A percentile compares a stretch with the other conserved stretches of the same genome.
phyloP scores from a whole-genome alignment of 495 filamentous ascomycete species.

The Tirmania nivea region DNA sequence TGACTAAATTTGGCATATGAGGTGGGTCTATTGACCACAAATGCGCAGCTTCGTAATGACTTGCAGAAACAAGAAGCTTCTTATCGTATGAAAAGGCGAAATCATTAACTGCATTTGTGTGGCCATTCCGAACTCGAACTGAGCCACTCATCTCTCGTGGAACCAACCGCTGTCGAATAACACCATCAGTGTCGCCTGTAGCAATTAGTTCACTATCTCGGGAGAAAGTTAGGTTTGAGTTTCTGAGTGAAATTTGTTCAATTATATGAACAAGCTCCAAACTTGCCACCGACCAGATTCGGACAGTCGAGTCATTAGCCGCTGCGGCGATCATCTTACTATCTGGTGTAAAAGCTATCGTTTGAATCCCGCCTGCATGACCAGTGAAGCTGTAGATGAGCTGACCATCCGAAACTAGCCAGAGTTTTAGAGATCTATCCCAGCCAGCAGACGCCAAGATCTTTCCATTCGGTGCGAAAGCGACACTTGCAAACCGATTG shows the following conservation, averaged over 20 bases:
- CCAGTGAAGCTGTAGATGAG: constrained; percentile 2
- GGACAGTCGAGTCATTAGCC: constrained; percentile 11
- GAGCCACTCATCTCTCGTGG: constrained; percentile 3
- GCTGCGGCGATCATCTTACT: constrained; percentile 6
- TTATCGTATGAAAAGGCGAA: constrained; percentile 24
- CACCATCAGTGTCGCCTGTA: constrained; percentile 10
- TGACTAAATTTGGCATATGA: too few species aligned
- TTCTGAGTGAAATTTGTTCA: constrained; percentile 1
- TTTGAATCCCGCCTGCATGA: too few species aligned
- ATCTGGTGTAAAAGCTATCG: too few species aligned
- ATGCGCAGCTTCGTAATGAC: too few species aligned
- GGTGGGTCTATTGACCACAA: too few species aligned
- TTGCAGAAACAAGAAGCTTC: constrained; percentile 20
- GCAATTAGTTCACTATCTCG: constrained; percentile 1
- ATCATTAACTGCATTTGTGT: constrained; percentile 3
- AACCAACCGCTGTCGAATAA: constrained; percentile 17
- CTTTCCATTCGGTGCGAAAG: constrained; percentile 10
- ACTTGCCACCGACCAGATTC: constrained; percentile 14
- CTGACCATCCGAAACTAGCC: constrained; percentile 17
- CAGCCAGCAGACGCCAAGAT: constrained; percentile 8
- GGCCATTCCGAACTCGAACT: neutral
- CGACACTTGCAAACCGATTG: too few species aligned
- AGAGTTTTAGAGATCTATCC: constrained; percentile 22
- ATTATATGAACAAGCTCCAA: constrained; percentile 1
- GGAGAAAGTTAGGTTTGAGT: constrained; percentile 3